Conservation (phyloP, 176 grass and related monocot genomes). For the Elymus sibiricus region DNA sequence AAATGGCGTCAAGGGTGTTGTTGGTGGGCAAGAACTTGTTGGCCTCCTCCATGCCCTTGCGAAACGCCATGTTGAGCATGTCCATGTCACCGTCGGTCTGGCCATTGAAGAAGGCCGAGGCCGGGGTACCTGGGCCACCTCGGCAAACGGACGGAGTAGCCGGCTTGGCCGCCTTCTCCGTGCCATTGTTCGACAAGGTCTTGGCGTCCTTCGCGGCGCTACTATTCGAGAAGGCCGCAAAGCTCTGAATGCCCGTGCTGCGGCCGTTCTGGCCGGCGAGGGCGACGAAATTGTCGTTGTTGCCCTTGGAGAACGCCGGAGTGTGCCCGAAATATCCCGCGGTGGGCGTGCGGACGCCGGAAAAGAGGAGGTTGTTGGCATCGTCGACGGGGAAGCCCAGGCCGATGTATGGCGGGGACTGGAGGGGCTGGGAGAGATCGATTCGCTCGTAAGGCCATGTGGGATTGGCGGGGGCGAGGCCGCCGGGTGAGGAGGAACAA, state of each 20-base stretch:
- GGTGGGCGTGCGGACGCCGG: background rate
- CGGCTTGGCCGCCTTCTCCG: background rate
- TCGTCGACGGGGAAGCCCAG: background rate
- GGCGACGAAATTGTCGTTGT: background rate
- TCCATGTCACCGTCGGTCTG: slow-evolving; percentile 1
- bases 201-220: background rate
- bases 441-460: slow-evolving; percentile 30
- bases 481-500: background rate
- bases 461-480: background rate
- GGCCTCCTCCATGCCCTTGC: slow-evolving; percentile 49
- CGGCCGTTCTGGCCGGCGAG: background rate
- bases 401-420: background rate
- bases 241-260: background rate
- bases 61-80: slow-evolving; percentile 41
- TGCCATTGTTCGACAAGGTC: background rate
- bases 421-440: slow-evolving; percentile 39
- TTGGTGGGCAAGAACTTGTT: slow-evolving; percentile 46
- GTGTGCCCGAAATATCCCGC: background rate
- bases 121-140: background rate
- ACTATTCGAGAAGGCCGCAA: background rate
- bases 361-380: background rate
- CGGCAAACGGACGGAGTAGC: background rate
- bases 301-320: background rate
- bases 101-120: slow-evolving; percentile 22
- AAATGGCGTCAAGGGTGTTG: slow-evolving; percentile 11